Conservation (phyloP, 2,329 filamentous ascomycete species). For the Trichoderma sp. region DNA sequence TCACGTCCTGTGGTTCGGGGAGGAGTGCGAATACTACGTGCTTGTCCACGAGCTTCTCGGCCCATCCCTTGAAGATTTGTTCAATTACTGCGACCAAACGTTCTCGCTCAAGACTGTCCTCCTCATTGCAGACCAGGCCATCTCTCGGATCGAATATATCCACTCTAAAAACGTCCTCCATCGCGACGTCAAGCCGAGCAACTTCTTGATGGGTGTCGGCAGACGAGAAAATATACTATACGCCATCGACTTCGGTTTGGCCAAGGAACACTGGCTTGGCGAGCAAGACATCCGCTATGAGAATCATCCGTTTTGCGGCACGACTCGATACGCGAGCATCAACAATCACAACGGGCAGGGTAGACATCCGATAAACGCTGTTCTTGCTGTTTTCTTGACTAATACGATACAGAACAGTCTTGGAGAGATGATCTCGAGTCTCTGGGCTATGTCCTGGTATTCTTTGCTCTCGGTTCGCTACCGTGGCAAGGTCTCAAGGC, state of each 20-base stretch:
- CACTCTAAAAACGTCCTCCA: slow-evolving; percentile 99
- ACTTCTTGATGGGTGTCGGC: slow-evolving; percentile 99
- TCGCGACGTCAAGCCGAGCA: slow-evolving; percentile 99
- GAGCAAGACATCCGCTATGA: slow-evolving; percentile 99
- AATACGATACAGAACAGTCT: slow-evolving; percentile 79
- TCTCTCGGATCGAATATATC: slow-evolving; percentile 99
- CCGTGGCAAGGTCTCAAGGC: slow-evolving; percentile 99
- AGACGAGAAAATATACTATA: slow-evolving; percentile 99
- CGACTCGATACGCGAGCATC: slow-evolving; percentile 96
- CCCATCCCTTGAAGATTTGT: slow-evolving; percentile 93
- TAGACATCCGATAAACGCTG: too few species aligned
- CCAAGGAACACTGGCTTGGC: slow-evolving; percentile 99
- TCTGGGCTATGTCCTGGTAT: slow-evolving; percentile 98
- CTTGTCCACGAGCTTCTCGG: slow-evolving; percentile 98
- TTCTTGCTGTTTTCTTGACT: too few species aligned
- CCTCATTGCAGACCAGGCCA: slow-evolving; percentile 94
- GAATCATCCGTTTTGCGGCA: slow-evolving; percentile 99
- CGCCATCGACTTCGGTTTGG: slow-evolving; percentile 97
- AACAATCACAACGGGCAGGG: slow-evolving; percentile 84
- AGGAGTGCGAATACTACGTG: slow-evolving; percentile 99
- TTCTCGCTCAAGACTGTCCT: slow-evolving; percentile 99
- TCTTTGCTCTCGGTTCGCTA: slow-evolving; percentile 98
- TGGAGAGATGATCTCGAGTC: slow-evolving; percentile 99
- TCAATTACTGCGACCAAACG: slow-evolving; percentile 99
- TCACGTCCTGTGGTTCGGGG: slow-evolving; percentile 99